Conservation (phyloP, 1,284 basidiomycete species). For the Cutaneotrichosporon mucoides region DNA sequence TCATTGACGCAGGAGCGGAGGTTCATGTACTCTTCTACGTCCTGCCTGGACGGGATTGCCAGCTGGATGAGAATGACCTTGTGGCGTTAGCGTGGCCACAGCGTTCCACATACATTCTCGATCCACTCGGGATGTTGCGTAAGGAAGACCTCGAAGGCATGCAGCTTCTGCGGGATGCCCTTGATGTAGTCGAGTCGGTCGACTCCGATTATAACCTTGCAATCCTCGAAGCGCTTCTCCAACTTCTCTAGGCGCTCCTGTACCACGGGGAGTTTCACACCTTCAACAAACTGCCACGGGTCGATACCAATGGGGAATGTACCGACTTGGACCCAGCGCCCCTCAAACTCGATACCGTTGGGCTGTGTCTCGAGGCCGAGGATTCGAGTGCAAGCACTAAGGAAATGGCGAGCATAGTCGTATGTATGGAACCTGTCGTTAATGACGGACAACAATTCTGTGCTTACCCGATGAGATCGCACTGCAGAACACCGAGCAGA, state of each 20-base stretch:
- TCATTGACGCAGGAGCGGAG: slow-evolving; percentile 94
- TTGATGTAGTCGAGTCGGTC: slow-evolving; percentile 99
- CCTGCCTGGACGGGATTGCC: slow-evolving; percentile 93
- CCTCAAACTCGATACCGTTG: slow-evolving; percentile 94
- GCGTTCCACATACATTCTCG: slow-evolving; percentile 63
- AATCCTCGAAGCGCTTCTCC: slow-evolving; percentile 84
- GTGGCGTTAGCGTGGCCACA: too few species aligned
- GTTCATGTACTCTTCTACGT: slow-evolving; percentile 99
- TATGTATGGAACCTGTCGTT: slow-evolving; percentile 82
- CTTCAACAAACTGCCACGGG: slow-evolving; percentile 84
- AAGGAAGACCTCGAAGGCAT: slow-evolving; percentile 93
- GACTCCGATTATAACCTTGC: slow-evolving; percentile 97
- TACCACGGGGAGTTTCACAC: slow-evolving; percentile 72
- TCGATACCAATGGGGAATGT: slow-evolving; percentile 99
- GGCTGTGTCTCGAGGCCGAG: slow-evolving; percentile 95
- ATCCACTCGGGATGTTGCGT: slow-evolving; percentile 99
- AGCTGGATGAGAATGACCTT: slow-evolving; percentile 93
- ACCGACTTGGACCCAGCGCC: slow-evolving; percentile 90
- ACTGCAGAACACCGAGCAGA: slow-evolving; percentile 88
- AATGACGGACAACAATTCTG: not conserved
- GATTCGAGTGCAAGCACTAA: slow-evolving; percentile 96
- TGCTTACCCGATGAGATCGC: slow-evolving; percentile 77
- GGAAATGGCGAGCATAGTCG: slow-evolving; percentile 98
- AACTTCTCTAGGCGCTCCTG: slow-evolving; percentile 73
- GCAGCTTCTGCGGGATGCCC: slow-evolving; percentile 96